A percentile compares a stretch with the other conserved stretches of the same genome.
Evolutionary conservation across 2,329 filamentous ascomycete species (phyloP).

Genomic region (Hypoxylon sp.): DNA sequence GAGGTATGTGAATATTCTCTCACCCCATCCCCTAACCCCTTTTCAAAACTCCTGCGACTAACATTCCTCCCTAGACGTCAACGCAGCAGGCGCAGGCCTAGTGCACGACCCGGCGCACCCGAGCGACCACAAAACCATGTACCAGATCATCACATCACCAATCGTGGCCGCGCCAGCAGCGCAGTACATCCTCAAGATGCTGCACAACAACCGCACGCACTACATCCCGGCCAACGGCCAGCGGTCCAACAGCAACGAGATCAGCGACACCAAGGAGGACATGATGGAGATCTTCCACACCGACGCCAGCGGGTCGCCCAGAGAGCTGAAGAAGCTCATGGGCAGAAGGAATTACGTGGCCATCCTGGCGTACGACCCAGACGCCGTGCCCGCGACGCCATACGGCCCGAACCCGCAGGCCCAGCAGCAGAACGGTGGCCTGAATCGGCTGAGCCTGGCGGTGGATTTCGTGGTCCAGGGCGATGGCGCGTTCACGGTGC

Average conservation of each 20-base stretch:
- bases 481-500: conserved; percentile 82
- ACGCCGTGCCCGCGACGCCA: conserved; percentile 67
- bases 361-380: conserved; percentile 94
- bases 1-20: conserved; percentile 67
- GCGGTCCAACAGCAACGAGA: conserved; percentile 74
- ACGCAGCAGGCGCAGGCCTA: conserved; percentile 90
- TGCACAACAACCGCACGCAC: conserved; percentile 94
- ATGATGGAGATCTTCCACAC: conserved; percentile 99
- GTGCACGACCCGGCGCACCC: conserved; percentile 95
- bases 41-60: conserved; percentile 44
- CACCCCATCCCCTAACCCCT: background rate
- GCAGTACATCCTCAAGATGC: conserved; percentile 89
- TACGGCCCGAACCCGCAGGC: conserved; percentile 51
- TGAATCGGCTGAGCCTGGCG: conserved; percentile 84
- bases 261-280: conserved; percentile 96
- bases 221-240: conserved; percentile 93
- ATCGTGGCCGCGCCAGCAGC: conserved; percentile 91
- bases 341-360: conserved; percentile 92
- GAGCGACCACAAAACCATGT: conserved; percentile 98
- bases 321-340: conserved; percentile 94
- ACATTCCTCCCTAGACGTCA: conserved; percentile 73
- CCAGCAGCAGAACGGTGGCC: conserved; percentile 58
- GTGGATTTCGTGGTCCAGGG: conserved; percentile 98
- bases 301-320: conserved; percentile 85
- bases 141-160: conserved; percentile 93